Evolutionary conservation across 2,329 filamentous ascomycete species (phyloP), one percentile per base, ranked within the genome.

Genomic region (Aspergillus caelatus): DNA sequence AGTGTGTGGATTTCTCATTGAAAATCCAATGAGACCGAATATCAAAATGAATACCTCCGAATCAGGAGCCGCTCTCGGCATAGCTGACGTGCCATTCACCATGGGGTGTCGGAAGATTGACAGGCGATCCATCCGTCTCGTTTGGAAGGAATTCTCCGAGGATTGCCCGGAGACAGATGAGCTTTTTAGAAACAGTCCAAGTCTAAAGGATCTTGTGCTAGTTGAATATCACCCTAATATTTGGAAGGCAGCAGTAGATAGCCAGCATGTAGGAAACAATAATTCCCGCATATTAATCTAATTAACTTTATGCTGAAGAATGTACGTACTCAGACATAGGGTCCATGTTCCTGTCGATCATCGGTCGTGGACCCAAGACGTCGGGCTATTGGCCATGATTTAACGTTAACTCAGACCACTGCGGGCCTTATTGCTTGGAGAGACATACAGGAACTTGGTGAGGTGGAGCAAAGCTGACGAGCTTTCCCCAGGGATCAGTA

Each of bases 51-150:
- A 52, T 12, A 23, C n/a, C 52, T 55, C 30, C 21, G 16, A 26
- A 39, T 26, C 21, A 41, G n/a, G 52, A 34, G 52, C 19, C 32
- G 14, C 4, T 55, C 52, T 39, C n/a, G 57, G 52, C 36, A 54
- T 50, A 45, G 57, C 34, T 55, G 28, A 26, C 34, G 34, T 60
- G 59, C 61, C 57, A 45, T 36, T 57, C 45, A 48, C 8, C 39
- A 32, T 45, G 43, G 23, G 19, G 19, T n/a, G 6, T 46, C 39
- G 14, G 36, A 57, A 21, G 28, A 39, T 57, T 26, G 55, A 26
- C 54, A 43, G 34, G 26, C 32, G 52, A 55, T 55, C 52, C 30
- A 11, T n/a, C 14, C 8, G 10, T 23, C 43, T 34, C 8, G 4
- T 45, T 26, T 45, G 19, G n/a, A 30, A 30, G 26, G 10, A 55